These are phyloP conservation scores for Termitomyces sp. DNA, from an alignment of 768 basidiomycete species.

Conservation along the genomic window DNA sequence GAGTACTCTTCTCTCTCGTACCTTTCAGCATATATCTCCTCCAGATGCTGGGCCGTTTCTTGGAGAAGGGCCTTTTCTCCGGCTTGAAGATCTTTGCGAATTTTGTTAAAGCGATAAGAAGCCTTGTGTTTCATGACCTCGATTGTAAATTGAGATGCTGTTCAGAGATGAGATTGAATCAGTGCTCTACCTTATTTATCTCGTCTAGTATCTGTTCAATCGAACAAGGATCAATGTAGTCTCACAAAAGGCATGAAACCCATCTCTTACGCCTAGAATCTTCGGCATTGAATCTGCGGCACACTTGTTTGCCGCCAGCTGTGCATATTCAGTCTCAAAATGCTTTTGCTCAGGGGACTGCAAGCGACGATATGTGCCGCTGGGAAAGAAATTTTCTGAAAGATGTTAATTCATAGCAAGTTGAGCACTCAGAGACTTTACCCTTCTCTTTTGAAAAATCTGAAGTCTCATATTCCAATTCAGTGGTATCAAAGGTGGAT, in stretches of 20 bases:
- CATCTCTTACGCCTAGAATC: constrained; percentile 37
- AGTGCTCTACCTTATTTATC: constrained; percentile 36
- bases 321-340: background rate
- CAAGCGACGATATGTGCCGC: background rate
- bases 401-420: background rate
- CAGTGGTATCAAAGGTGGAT: background rate
- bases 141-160: background rate
- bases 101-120: constrained; percentile 38
- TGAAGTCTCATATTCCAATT: background rate
- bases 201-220: constrained; percentile 39
- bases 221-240: background rate
- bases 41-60: constrained; percentile 37
- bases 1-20: constrained; percentile 12
- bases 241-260: background rate
- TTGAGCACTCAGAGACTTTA: background rate
- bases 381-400: background rate
- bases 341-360: background rate
- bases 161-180: background rate
- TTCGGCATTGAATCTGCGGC: constrained; percentile 5
- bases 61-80: constrained; percentile 42
- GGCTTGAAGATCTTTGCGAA: constrained; percentile 38
- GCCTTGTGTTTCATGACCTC: constrained; percentile 48
- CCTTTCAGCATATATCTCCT: constrained; percentile 40
- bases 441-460: background rate
- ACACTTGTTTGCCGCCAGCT: background rate